These are phyloP conservation scores for Aspergillus aculeatinus DNA, from an alignment of 2,329 filamentous ascomycete species.

Conservation along the genomic window DNA sequence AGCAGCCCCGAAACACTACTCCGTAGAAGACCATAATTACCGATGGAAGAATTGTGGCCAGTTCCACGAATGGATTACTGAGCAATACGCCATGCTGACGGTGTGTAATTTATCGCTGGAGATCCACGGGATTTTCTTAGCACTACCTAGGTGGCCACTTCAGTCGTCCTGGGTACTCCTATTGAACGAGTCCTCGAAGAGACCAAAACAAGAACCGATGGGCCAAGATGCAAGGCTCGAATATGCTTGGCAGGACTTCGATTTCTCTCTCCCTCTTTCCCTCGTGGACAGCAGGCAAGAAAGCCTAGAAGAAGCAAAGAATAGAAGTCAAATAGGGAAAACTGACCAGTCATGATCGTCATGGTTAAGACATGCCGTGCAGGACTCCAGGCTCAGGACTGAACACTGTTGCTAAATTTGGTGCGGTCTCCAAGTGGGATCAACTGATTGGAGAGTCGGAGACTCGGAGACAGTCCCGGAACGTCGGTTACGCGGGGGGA, in stretches of 20 bases:
- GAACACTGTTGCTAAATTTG: neutral
- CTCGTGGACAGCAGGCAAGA: neutral
- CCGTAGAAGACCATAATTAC: no score
- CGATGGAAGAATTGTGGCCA: neutral
- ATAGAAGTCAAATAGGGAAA: neutral
- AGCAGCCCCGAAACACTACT: no score
- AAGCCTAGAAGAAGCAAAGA: neutral
- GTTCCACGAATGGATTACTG: neutral
- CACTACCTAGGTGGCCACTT: no score
- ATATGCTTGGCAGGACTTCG: neutral
- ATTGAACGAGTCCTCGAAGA: neutral
- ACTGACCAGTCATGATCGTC: neutral
- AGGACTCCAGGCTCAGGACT: neutral
- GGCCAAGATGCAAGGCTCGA: neutral
- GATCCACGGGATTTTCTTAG: neutral
- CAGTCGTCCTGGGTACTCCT: neutral
- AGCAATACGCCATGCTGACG: neutral
- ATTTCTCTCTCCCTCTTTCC: neutral
- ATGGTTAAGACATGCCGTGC: neutral
- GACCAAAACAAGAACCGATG: neutral
- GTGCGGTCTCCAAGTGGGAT: neutral
- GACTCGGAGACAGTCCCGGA: neutral
- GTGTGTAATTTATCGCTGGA: neutral
- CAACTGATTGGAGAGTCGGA: no score
- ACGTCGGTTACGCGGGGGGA: neutral